Percentiles rank a stretch among this genome's conserved stretches.
phyloP scores from a whole-genome alignment of 768 basidiomycete species.

The Amanita phalloides region DNA sequence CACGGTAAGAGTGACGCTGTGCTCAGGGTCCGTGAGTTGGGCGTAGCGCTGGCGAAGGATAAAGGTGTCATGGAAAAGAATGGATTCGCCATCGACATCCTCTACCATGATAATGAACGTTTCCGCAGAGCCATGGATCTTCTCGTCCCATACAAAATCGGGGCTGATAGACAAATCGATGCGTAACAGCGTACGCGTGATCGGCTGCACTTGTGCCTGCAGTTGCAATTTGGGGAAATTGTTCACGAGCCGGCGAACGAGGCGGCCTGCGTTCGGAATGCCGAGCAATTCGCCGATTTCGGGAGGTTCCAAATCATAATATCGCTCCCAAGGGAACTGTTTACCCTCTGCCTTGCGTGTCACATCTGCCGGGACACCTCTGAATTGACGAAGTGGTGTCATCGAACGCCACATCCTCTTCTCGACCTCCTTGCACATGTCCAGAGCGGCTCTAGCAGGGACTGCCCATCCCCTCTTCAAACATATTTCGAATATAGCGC shows the following conservation, averaged over 20 bases:
- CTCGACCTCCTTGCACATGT: constrained; percentile 95
- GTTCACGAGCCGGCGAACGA: constrained; percentile 90
- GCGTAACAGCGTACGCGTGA: constrained; percentile 85
- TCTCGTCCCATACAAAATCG: constrained; percentile 98
- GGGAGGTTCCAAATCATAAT: constrained; percentile 85
- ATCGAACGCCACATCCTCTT: constrained; percentile 93
- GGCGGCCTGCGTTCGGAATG: constrained; percentile 83
- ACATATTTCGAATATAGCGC: constrained; percentile 97
- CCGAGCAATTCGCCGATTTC: constrained; percentile 95
- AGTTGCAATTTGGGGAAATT: constrained; percentile 95
- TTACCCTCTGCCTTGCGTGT: constrained; percentile 90
- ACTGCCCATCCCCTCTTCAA: constrained; percentile 97
- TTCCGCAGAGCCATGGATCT: constrained; percentile 81
- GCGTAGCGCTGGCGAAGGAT: constrained; percentile 86
- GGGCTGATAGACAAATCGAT: constrained; percentile 91
- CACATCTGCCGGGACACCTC: constrained; percentile 77
- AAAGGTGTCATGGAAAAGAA: constrained; percentile 93
- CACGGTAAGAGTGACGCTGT: constrained; percentile 88
- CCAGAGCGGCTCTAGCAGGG: constrained; percentile 83
- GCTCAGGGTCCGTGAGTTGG: constrained; percentile 56
- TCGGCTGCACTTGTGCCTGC: constrained; percentile 93
- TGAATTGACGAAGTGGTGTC: constrained; percentile 96
- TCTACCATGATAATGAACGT: constrained; percentile 92
- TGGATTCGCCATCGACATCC: constrained; percentile 94
- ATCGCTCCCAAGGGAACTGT: constrained; percentile 98